Evolutionary conservation across 1,139 yeast genomes (phyloP).

Genomic region (Kodamaea suecica): DNA sequence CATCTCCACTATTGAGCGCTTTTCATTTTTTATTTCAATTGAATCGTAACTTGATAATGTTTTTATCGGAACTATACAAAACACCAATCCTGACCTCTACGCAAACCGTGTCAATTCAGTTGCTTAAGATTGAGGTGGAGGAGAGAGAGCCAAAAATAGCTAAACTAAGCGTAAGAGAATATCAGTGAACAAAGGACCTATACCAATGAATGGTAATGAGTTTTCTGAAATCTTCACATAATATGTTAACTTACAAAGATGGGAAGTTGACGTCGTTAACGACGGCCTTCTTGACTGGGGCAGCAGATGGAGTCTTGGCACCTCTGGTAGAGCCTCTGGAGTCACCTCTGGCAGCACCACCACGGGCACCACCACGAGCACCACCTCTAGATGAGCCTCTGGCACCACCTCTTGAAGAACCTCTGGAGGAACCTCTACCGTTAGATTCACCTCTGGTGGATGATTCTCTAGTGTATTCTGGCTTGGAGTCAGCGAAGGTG

Average conservation of each 20-base stretch:
- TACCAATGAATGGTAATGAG: constrained; percentile 1
- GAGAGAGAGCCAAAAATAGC: constrained; percentile 4
- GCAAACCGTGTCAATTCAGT: too few species aligned
- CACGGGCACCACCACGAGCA: constrained; percentile 22
- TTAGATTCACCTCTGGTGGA: constrained; percentile 25
- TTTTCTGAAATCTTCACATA: background rate
- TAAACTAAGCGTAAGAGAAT: constrained; percentile 2
- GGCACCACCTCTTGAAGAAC: constrained; percentile 19
- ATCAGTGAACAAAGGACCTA: constrained; percentile 1
- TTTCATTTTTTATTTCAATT: constrained; percentile 3
- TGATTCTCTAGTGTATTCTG: constrained; percentile 25
- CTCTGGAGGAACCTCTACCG: constrained; percentile 21
- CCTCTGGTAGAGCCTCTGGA: constrained; percentile 19
- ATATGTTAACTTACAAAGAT: constrained; percentile 36
- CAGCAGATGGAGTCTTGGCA: constrained; percentile 16
- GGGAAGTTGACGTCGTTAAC: constrained; percentile 63
- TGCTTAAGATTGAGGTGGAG: too few species aligned
- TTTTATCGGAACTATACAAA: constrained; percentile 2
- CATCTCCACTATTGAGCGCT: background rate
- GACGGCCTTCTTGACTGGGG: constrained; percentile 34
- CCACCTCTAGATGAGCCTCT: constrained; percentile 17
- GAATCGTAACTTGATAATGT: constrained; percentile 2
- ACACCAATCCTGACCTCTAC: constrained; percentile 2
- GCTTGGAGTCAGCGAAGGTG: constrained; percentile 49
- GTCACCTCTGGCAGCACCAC: constrained; percentile 19